Evolutionary conservation across 345 rosid genomes (phyloP), one percentile per base, ranked within the genome.

Genomic region (Jatropha curcas): DNA sequence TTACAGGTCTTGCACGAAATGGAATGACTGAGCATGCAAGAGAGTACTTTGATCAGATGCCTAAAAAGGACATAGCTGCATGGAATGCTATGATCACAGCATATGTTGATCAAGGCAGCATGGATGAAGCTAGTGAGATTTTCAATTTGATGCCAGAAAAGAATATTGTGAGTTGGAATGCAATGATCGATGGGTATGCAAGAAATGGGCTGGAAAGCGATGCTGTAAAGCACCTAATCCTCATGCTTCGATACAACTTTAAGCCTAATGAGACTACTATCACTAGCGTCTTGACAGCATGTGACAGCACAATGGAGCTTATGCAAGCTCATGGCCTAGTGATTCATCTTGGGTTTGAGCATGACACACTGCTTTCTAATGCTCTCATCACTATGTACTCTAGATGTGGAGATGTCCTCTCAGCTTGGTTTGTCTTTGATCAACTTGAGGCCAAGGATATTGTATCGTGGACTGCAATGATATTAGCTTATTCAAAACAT

Each of bases 11-110:
- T 70, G 81, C 83, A 28, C 35, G 59, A 39, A 80, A 80, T 48
- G 78, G 80, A 57, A 76, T 76, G 84, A 70, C 53, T 13, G 33
- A 66, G 66, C 62, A 14, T n/a, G 88, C 85, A 8, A 65, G 77
- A 65, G 71, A 70, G 45, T 74, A 65, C 72, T 84, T 84, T 67
- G 58, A 79, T 67, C 70, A 62, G 34, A 81, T 77, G 78, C 80
- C 83, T 48, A 68, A 41, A 6, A 84, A 76, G 75, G 87, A 74
- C 33, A 53, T 56, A 25, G 76, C 76, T 8, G 77, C 83, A 8
- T 81, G 83, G 81, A 84, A 84, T 57, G 78, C 87, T 19, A 79
- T 84, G 87, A 82, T 81, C 66, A 79, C 78, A 1, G 80, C 70
- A 50, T 79, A 76, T 63, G 50, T 60, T 66, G 74, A 77, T 61